Evolutionary conservation across 305 asterid genomes (phyloP), one percentile per base, ranked within the genome.

Genomic region (Coffea humblotiana): DNA sequence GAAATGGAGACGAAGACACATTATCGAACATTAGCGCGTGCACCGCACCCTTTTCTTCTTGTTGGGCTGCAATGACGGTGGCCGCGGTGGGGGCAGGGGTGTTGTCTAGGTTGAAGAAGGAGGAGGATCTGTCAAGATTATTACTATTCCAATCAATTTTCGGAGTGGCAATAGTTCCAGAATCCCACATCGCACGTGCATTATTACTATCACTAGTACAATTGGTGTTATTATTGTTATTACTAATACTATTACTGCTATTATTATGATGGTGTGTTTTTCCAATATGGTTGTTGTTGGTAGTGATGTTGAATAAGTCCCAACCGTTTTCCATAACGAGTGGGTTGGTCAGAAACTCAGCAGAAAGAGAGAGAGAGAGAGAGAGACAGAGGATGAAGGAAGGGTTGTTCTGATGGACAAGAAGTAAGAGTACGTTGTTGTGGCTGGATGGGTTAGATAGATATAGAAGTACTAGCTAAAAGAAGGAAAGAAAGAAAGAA

Each of bases 281-380:
- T 71, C 13, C 16, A 43, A 32, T 61, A 35, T 35, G 65, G 45
- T 19, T 56, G 47, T 19, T 54, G 81, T 19, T 19, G 45, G 0
- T 6, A 25, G 40, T 19, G 29, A 0, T 73, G 81, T 79, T 82
- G 78, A 80, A 80, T 81, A 84, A 77, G 29, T 74, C 79, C 89
- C 88, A 82, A 68, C 79, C 63, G 73, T 83, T 87, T 74, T 90
- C 92, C 94, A 90, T 86, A 48, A 10, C 45, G 67, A 58, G 25
- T 37, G 43, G 43, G 43, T 0, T 37, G 43, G 43, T 37, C 43
- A 37, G 43, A 29, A 29, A 29, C 32, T 29, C 32, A 37, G 43
- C 43, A 37, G 43, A 37, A 37, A 37, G 43, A 37, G 43, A 37
- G 43, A 37, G 43, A 37, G 40, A 37, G 43, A 37, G 5, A 37